Base-by-base conservation (phyloP, 2,329 filamentous ascomycete species). In the Nemania diffusa region DNA sequence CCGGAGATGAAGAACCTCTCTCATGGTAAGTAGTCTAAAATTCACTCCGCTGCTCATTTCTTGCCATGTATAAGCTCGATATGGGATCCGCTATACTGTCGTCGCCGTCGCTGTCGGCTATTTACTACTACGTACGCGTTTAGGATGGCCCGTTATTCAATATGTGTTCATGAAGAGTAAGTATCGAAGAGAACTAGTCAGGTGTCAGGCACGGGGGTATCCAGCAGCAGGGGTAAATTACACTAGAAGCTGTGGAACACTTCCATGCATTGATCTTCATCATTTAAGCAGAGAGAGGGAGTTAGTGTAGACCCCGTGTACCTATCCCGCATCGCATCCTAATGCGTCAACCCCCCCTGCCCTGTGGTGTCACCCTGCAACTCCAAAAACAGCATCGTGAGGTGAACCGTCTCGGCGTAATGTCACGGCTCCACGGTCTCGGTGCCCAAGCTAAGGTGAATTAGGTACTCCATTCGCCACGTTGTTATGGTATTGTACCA, bases 331-430 rank as follows among this genome's bases (percentile, higher is more conserved):
- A 66, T 61, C 11, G n/a, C 50, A 57, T 27, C 24, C 13, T 24
- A 50, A 56, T 48, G 58, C 58, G 42, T 46, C 44, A 58, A 55
- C 46, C 29, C 29, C 44, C 34, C 20, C 22, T 27, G 5, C 17
- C 51, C 26, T 32, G 26, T 22, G 26, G 48, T 29, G 51, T 51
- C 37, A 64, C 53, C 50, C 56, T 57, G 27, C 57, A 48, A 61
- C 57, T 48, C 60, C 59, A 52, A 57, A 64, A 67, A 64, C 50
- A 24, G 65, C 15, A 64, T 60, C 65, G 55, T 60, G 60, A 64
- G 32, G 24, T 24, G 27, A 57, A n/a, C 44, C 22, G 32, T 29
- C 50, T 59, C 29, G 50, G 56, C 15, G 37, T 55, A 56, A 55
- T 59, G 17, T 22, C 53, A 58, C 34, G 20, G 15, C 32, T 42